Evolutionary conservation across 2,329 filamentous ascomycete species (phyloP).

Genomic region (Venturia oleaginea): DNA sequence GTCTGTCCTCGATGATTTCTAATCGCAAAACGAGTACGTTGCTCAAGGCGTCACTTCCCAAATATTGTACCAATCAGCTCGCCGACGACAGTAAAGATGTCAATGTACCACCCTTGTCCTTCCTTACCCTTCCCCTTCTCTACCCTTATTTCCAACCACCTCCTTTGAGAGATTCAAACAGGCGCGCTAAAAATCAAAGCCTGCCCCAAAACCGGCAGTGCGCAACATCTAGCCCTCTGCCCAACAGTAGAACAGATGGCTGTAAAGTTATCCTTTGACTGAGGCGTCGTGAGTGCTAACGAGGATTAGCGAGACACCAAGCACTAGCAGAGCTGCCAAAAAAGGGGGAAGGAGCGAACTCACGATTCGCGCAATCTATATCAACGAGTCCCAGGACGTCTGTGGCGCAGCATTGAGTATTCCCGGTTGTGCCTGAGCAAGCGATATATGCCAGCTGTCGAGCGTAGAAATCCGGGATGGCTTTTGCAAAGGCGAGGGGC

Average conservation of each 20-base stretch:
- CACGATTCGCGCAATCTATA: constrained; percentile 49
- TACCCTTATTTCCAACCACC: not conserved
- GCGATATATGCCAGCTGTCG: constrained; percentile 16
- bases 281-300: constrained; percentile 30
- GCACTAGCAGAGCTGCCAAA: not conserved
- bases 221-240: constrained; percentile 50
- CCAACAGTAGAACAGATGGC: constrained; percentile 40
- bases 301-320: constrained; percentile 16
- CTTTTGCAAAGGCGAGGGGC: not conserved
- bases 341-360: constrained; percentile 21
- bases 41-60: not conserved
- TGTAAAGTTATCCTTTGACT: constrained; percentile 35
- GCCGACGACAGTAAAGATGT: not conserved
- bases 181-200: constrained; percentile 28
- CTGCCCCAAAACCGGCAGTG: constrained; percentile 38
- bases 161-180: not conserved
- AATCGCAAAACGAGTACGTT: not conserved
- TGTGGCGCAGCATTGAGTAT: constrained; percentile 51
- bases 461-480: constrained; percentile 18
- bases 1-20: not conserved
- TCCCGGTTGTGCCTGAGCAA: constrained; percentile 27
- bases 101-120: not conserved
- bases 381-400: constrained; percentile 50
- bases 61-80: not conserved
- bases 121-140: not conserved